Evolutionary conservation across 2,329 filamentous ascomycete species (phyloP).

Genomic region (Hypoxylon sp.): DNA sequence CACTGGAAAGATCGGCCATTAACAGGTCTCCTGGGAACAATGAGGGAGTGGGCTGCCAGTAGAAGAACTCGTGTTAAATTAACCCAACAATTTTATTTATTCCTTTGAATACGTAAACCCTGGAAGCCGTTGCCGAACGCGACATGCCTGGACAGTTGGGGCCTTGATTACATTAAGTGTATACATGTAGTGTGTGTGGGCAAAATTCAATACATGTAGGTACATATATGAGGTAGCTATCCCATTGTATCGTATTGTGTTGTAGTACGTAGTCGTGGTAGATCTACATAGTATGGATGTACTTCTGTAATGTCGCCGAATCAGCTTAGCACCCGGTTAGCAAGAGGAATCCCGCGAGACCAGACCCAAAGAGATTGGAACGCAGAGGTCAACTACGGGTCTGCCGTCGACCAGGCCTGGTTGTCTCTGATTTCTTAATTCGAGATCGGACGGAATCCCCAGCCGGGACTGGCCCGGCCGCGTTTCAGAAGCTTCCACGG

Average conservation of each 20-base stretch:
- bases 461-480: slow-evolving; percentile 41
- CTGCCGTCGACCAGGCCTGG: slow-evolving; percentile 18
- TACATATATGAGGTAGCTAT: slow-evolving; percentile 24
- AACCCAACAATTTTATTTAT: slow-evolving; percentile 32
- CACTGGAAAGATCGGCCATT: slow-evolving; percentile 39
- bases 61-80: slow-evolving; percentile 40
- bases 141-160: slow-evolving; percentile 35
- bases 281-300: too few species aligned
- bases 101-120: slow-evolving; percentile 31
- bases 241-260: slow-evolving; percentile 28
- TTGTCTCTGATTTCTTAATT: slow-evolving; percentile 29
- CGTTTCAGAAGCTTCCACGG: slow-evolving; percentile 44
- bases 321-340: slow-evolving; percentile 34
- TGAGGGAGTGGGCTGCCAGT: slow-evolving; percentile 31
- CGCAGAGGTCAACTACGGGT: slow-evolving; percentile 28
- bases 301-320: too few species aligned
- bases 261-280: slow-evolving; percentile 32
- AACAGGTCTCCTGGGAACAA: slow-evolving; percentile 27
- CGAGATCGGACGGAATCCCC: slow-evolving; percentile 41
- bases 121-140: slow-evolving; percentile 34
- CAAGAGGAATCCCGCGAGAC: slow-evolving; percentile 19
- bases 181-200: slow-evolving; percentile 26
- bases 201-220: slow-evolving; percentile 29
- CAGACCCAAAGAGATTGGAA: slow-evolving; percentile 13
- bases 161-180: slow-evolving; percentile 5